Evolutionary conservation across 2,329 filamentous ascomycete species (phyloP).

Genomic region (Huntiella moniliformis): DNA sequence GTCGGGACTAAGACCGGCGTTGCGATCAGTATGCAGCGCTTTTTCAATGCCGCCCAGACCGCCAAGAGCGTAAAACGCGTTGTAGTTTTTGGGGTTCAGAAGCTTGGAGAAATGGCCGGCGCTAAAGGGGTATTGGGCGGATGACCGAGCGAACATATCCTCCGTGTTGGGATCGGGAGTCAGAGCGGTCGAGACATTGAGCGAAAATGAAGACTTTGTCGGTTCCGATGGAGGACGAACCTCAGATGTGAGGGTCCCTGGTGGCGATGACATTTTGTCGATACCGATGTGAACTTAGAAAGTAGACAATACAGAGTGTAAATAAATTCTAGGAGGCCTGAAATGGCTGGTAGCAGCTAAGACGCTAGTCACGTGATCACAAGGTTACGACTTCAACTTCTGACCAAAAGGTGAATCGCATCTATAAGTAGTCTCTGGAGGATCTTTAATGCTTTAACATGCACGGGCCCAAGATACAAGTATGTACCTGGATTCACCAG

Average conservation of each 20-base stretch:
- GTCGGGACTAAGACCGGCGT: conserved; percentile 49
- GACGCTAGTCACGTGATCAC: no score
- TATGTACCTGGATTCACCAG: no score
- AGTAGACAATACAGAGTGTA: no score
- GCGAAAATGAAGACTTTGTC: neutral
- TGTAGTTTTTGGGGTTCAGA: conserved; percentile 59
- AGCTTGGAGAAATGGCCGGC: conserved; percentile 59
- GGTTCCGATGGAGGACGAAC: neutral
- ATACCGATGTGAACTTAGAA: no score
- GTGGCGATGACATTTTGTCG: neutral
- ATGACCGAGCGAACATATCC: conserved; percentile 45
- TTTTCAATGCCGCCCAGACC: conserved; percentile 55
- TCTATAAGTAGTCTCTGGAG: no score
- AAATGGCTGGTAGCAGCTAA: no score
- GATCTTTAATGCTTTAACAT: no score
- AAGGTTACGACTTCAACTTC: no score
- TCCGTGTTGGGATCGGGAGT: conserved; percentile 49
- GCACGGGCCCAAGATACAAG: no score
- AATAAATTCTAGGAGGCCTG: no score
- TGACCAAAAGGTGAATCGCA: no score
- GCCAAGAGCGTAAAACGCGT: conserved; percentile 57
- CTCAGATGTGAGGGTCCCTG: neutral
- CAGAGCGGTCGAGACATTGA: conserved; percentile 18
- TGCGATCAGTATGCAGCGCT: conserved; percentile 47
- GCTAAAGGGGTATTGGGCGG: conserved; percentile 49